Conservation (phyloP, 2,329 filamentous ascomycete genomes). For the Trichothecium sympodiale region DNA sequence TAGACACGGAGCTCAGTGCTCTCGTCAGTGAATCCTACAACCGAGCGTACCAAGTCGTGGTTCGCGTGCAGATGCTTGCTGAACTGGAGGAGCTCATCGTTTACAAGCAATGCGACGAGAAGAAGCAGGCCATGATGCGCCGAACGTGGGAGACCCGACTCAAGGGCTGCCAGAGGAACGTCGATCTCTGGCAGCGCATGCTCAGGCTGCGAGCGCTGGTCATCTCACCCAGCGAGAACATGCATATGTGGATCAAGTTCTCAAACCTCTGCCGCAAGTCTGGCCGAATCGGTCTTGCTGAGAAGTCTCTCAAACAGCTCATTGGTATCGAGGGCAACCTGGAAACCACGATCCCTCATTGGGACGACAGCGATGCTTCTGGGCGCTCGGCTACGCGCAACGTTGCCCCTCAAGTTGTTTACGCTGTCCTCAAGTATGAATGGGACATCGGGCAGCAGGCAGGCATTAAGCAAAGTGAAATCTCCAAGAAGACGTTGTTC, state of each 20-base stretch:
- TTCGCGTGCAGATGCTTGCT: slow-evolving; percentile 96
- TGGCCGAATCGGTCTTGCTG: slow-evolving; percentile 83
- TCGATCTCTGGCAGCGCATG: slow-evolving; percentile 98
- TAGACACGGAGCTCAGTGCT: slow-evolving; percentile 92
- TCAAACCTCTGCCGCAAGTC: slow-evolving; percentile 97
- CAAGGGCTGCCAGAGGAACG: slow-evolving; percentile 90
- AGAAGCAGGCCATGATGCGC: slow-evolving; percentile 84
- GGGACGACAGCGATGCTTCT: slow-evolving; percentile 27
- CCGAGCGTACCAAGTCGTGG: slow-evolving; percentile 92
- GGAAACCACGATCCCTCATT: slow-evolving; percentile 49
- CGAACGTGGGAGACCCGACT: slow-evolving; percentile 92
- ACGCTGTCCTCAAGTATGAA: slow-evolving; percentile 94
- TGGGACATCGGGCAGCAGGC: slow-evolving; percentile 73
- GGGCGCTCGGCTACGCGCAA: not conserved
- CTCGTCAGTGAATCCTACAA: slow-evolving; percentile 98
- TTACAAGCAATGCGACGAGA: slow-evolving; percentile 89
- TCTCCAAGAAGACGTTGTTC: slow-evolving; percentile 44
- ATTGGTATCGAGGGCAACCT: slow-evolving; percentile 60
- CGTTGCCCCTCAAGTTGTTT: slow-evolving; percentile 72
- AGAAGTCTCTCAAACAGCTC: slow-evolving; percentile 89
- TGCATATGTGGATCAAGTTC: slow-evolving; percentile 99
- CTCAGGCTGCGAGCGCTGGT: slow-evolving; percentile 88
- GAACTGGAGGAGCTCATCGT: slow-evolving; percentile 96
- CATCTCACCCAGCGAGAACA: slow-evolving; percentile 82
- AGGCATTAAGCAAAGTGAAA: slow-evolving; percentile 26